Evolutionary conservation across 352 stramenopile species (phyloP), one percentile per base, ranked within the genome.

Genomic region (Pythium apleroticum): DNA sequence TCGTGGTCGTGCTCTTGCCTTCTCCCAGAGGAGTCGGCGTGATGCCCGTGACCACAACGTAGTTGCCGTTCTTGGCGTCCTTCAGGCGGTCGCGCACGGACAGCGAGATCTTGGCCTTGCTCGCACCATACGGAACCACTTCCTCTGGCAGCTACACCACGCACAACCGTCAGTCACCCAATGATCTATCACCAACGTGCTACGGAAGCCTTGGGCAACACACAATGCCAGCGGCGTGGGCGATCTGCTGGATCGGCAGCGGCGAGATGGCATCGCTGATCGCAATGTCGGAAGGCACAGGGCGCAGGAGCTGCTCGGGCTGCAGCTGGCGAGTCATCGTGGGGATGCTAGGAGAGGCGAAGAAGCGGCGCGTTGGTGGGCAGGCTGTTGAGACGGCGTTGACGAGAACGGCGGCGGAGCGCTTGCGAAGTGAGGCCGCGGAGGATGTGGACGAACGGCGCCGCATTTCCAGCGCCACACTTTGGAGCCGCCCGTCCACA

Each of bases 1-100:
- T 98, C 2, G 96, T 99, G 9, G 97, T 99, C n/a, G 97, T 99
- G 60, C 90, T 98, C 75, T 99, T 99, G 60, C 97, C 97, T 75
- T 99, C 97, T 7, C 97, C 97, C 12, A 99, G 77, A 7, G 97
- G 97, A 27, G 97, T 99, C 6, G 97, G 97, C 64, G 98, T 99
- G 72, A 99, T 99, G 28, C 97, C 97, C 50, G 92, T 97, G 5
- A 98, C 88, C 11, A 99, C 95, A 27, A 99, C 91, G 74, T 99
- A 99, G 80, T 99, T 98, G 59, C 94, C 97, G 57, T 98, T 91
- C 2, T 81, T 72, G 22, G 78, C 68, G 63, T 93, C 78, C 52
- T 90, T 83, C 37, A 99, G 81, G 39, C 94, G 89, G 59, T 97
- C 80, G 31, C 91, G 89, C 62, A 98, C 87, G 9, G 61, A 71